Conservation (phyloP, 73 alveolate genomes). For the Stentor coeruleus region DNA sequence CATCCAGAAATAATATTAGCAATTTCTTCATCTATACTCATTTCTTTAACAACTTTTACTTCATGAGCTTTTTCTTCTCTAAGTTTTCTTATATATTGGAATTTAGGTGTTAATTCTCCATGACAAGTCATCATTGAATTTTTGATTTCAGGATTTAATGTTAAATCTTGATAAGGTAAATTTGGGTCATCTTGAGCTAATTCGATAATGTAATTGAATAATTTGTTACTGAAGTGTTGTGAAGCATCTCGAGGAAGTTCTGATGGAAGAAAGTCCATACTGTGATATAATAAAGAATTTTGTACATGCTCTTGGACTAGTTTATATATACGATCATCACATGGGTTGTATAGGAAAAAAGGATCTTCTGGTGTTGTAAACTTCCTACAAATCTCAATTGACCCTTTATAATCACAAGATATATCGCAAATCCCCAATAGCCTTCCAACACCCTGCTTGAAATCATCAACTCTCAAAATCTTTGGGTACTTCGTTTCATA, state of each 20-base stretch:
- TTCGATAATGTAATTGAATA: slow-evolving; percentile 43
- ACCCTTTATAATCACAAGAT: slow-evolving; percentile 83
- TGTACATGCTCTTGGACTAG: slow-evolving; percentile 33
- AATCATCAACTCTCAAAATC: slow-evolving; percentile 44
- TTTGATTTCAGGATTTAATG: slow-evolving; percentile 46
- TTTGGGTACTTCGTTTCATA: slow-evolving; percentile 86
- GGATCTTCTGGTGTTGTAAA: slow-evolving; percentile 81
- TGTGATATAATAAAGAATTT: slow-evolving; percentile 59
- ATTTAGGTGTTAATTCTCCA: slow-evolving; percentile 57
- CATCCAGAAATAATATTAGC: not conserved
- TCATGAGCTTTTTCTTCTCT: slow-evolving; percentile 16
- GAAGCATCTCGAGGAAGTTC: slow-evolving; percentile 87
- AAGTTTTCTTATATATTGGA: slow-evolving; percentile 44
- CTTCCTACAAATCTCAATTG: slow-evolving; percentile 62
- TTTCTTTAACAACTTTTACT: not conserved
- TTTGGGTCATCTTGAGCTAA: slow-evolving; percentile 47
- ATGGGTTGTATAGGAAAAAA: slow-evolving; percentile 60
- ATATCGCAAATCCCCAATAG: slow-evolving; percentile 76
- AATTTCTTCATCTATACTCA: not conserved
- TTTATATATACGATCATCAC: slow-evolving; percentile 38
- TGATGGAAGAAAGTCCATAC: slow-evolving; percentile 84
- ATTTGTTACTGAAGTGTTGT: slow-evolving; percentile 58
- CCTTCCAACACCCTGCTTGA: slow-evolving; percentile 32
- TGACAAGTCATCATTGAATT: slow-evolving; percentile 49
- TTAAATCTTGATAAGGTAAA: slow-evolving; percentile 44